These are phyloP conservation scores for Fusarium beomiforme DNA, from an alignment of 2,329 filamentous ascomycete species.

Conservation along the genomic window DNA sequence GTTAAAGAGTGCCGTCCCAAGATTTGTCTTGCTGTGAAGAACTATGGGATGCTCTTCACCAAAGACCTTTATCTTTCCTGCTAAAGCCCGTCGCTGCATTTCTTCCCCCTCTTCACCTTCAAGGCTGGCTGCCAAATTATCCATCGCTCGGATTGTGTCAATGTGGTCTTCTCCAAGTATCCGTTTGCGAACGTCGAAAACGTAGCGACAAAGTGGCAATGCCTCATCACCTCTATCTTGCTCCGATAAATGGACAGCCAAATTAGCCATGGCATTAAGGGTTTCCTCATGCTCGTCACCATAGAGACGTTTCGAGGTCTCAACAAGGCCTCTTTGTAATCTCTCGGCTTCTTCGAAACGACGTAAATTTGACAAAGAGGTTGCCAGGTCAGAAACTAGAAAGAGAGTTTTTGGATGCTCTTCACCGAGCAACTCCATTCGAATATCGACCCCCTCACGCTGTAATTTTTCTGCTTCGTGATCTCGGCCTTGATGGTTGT, in stretches of 20 bases:
- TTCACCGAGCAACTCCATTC: neutral
- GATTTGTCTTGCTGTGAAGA: neutral
- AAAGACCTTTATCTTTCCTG: neutral
- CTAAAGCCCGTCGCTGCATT: slow-evolving; percentile 16
- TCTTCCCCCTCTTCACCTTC: slow-evolving; percentile 14
- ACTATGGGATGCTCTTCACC: slow-evolving; percentile 2
- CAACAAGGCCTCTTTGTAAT: fast-evolving
- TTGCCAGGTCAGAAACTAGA: neutral
- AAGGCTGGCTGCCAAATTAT: neutral
- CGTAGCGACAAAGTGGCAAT: too few relatives aligned
- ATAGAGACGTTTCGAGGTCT: neutral
- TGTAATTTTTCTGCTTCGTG: neutral
- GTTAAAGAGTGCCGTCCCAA: neutral
- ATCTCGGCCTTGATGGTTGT: neutral
- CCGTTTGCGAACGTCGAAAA: neutral
- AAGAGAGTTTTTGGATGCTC: neutral
- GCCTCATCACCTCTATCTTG: slow-evolving; percentile 23
- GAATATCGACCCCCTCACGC: fast-evolving
- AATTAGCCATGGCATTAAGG: neutral
- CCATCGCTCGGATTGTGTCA: neutral
- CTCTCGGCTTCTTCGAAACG: neutral
- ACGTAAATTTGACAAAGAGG: fast-evolving
- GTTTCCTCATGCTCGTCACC: neutral
- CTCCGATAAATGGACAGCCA: neutral
- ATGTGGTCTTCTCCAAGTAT: neutral